These are phyloP conservation scores for Xylaria palmicola DNA, from an alignment of 495 filamentous ascomycete genomes.

Conservation along the genomic window DNA sequence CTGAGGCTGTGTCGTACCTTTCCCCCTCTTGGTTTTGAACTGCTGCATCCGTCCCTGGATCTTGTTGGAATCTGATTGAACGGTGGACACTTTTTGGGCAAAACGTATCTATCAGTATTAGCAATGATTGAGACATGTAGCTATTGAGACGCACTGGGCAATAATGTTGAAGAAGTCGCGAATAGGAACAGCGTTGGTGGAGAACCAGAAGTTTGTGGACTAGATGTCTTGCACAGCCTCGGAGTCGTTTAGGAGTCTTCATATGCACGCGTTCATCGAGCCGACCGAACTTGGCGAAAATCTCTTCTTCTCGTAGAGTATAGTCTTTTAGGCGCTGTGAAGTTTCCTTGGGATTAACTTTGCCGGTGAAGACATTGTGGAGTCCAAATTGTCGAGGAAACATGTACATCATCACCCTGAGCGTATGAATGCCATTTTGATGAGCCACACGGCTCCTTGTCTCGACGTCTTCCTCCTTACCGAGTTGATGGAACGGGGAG, in stretches of 20 bases:
- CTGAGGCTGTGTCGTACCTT: slow-evolving; percentile 14
- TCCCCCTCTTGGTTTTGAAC: slow-evolving; percentile 6
- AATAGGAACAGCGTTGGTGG: slow-evolving; percentile 75
- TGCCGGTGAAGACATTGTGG: slow-evolving; percentile 84
- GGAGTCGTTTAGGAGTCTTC: slow-evolving; percentile 74
- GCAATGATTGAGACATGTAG: neutral
- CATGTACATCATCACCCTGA: slow-evolving; percentile 85
- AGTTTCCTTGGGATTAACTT: slow-evolving; percentile 61
- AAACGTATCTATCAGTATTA: neutral
- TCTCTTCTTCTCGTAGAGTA: slow-evolving; percentile 80
- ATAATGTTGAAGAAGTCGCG: slow-evolving; percentile 72
- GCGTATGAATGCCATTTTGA: slow-evolving; percentile 52
- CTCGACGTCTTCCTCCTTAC: slow-evolving; percentile 9
- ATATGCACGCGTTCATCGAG: slow-evolving; percentile 19
- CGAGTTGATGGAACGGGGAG: slow-evolving; percentile 44
- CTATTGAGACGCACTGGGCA: slow-evolving; percentile 56
- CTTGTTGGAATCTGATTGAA: slow-evolving; percentile 3
- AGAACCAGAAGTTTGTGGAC: slow-evolving; percentile 66
- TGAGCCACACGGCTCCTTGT: neutral
- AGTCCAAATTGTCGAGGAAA: slow-evolving; percentile 89
- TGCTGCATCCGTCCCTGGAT: slow-evolving; percentile 13
- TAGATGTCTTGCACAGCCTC: slow-evolving; percentile 57
- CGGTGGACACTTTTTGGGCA: slow-evolving; percentile 2
- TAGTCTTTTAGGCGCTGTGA: slow-evolving; percentile 76
- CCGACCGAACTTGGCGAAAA: slow-evolving; percentile 43